Evolutionary conservation across 495 filamentous ascomycete genomes (phyloP).

Genomic region (Thermochaetoides thermophila): DNA sequence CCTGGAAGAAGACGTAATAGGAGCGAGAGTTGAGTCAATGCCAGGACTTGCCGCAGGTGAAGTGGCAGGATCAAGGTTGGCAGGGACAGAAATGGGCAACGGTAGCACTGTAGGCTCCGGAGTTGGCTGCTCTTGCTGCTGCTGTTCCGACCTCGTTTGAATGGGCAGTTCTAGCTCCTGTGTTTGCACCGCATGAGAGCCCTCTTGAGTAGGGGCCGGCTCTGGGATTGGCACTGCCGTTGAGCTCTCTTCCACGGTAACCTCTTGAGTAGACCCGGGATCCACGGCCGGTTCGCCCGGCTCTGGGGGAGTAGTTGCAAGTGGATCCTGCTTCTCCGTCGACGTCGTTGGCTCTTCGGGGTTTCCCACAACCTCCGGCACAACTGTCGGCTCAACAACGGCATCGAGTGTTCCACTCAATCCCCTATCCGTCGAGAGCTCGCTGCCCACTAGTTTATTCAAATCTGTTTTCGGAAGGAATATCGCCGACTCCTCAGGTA

Average conservation of each 20-base stretch:
- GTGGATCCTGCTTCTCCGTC: background rate
- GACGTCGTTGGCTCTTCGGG: background rate
- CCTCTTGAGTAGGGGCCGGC: conserved; percentile 1
- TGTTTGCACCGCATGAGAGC: background rate
- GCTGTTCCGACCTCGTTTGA: background rate
- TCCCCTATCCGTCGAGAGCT: background rate
- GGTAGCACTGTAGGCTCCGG: conserved; percentile 1
- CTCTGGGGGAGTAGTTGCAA: background rate
- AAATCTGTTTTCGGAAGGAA: background rate
- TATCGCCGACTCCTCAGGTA: background rate
- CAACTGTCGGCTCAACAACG: background rate
- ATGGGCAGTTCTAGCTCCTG: too few species aligned
- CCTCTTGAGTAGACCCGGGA: conserved; percentile 2
- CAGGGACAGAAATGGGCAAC: background rate
- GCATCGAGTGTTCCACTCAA: conserved; percentile 1
- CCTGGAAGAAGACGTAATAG: too few species aligned
- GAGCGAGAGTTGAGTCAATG: too few species aligned
- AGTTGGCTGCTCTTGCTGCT: conserved; percentile 2
- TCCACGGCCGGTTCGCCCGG: conserved; percentile 1
- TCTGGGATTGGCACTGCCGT: conserved; percentile 1
- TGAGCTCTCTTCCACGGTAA: conserved; percentile 4
- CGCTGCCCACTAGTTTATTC: background rate
- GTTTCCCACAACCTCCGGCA: background rate
- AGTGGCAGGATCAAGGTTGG: background rate
- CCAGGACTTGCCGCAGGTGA: too few species aligned